Evolutionary conservation across 2,329 filamentous ascomycete species (phyloP).

Genomic region (Monosporascus sp.): DNA sequence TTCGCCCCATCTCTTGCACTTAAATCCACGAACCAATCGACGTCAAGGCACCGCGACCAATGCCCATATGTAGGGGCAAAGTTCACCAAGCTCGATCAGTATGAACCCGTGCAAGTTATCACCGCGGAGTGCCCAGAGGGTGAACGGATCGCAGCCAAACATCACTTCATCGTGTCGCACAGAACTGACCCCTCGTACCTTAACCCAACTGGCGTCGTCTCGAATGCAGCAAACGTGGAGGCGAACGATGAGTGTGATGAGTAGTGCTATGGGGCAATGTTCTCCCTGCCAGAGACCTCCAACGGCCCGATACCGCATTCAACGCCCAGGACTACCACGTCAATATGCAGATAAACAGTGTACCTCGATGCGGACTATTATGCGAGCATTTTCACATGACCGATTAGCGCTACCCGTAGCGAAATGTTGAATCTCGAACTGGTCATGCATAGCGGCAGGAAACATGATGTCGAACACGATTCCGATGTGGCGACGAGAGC

Average conservation of each 20-base stretch:
- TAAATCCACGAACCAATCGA: conserved; percentile 21
- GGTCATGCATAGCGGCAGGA: no score
- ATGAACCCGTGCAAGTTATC: not conserved
- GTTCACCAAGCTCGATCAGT: not conserved
- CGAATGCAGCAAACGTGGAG: not conserved
- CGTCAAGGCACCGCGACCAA: conserved; percentile 4
- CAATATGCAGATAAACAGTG: no score
- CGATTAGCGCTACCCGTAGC: no score
- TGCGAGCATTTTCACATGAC: no score
- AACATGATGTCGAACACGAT: no score
- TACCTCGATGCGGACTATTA: no score
- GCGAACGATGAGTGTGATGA: not conserved
- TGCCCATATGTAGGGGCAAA: conserved; percentile 13
- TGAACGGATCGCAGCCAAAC: not conserved
- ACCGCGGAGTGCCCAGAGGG: not conserved
- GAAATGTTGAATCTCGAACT: no score
- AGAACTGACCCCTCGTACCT: not conserved
- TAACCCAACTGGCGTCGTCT: not conserved
- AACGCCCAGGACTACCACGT: no score
- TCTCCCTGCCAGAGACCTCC: no score
- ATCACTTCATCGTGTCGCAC: not conserved
- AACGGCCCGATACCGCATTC: no score
- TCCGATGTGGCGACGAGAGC: no score
- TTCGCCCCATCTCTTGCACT: conserved; percentile 2
- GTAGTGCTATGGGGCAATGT: no score